These are phyloP conservation scores for Fusarium heterosporum DNA, from an alignment of 2,329 filamentous ascomycete species.

Conservation along the genomic window DNA sequence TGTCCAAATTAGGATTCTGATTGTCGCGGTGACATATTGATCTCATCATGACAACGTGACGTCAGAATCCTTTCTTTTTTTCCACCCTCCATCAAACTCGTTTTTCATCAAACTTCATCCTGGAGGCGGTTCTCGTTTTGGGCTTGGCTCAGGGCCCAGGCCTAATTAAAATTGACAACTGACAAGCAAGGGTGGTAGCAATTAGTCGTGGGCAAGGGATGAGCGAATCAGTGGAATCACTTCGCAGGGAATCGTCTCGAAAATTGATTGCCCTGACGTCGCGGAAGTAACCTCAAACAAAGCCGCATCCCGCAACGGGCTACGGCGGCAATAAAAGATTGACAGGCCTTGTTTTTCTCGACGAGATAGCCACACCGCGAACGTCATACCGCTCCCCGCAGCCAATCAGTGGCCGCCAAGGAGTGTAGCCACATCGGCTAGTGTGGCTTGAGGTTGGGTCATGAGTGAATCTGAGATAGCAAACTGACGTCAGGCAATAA, in stretches of 20 bases:
- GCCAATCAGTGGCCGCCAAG: conserved; percentile 13
- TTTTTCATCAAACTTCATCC: conserved; percentile 15
- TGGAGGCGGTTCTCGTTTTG: neutral
- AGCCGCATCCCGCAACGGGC: conserved; percentile 13
- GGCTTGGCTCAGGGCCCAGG: neutral
- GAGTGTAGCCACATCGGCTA: conserved; percentile 28
- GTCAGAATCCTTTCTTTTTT: conserved; percentile 21
- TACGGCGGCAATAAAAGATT: conserved; percentile 30
- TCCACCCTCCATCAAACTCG: neutral
- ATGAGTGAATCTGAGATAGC: conserved; percentile 31
- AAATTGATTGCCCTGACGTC: conserved; percentile 31
- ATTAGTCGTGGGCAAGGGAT: conserved; percentile 1
- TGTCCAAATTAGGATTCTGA: conserved; percentile 20
- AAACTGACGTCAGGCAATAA: conserved; percentile 37
- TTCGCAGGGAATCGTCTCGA: conserved; percentile 26
- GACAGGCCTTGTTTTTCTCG: conserved; percentile 30
- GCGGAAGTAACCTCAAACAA: conserved; percentile 31
- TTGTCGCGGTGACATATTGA: conserved; percentile 35
- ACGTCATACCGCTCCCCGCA: conserved; percentile 18
- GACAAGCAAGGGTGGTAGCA: conserved; percentile 16
- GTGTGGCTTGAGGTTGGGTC: conserved; percentile 35
- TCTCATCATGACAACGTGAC: conserved; percentile 42
- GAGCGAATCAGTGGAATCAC: conserved; percentile 26
- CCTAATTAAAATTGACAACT: conserved; percentile 1
- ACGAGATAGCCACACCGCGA: conserved; percentile 20